A percentile compares a stretch with the other conserved stretches of the same genome.
phyloP scores from a whole-genome alignment of 306 rosid species.

The Vigna angularis region DNA sequence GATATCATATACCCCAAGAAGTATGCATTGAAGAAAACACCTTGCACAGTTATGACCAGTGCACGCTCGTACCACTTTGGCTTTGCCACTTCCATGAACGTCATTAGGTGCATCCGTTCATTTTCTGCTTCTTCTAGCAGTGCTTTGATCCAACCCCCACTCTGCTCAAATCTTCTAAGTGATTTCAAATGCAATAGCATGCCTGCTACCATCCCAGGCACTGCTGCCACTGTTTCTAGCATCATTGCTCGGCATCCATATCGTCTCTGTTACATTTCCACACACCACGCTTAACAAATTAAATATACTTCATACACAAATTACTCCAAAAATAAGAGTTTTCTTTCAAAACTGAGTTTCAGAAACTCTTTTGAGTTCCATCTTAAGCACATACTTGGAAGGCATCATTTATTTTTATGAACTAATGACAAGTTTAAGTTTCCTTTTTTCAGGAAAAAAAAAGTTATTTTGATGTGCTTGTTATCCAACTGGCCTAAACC shows the following conservation, averaged over 20 bases:
- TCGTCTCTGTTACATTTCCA: slow-evolving; percentile 56
- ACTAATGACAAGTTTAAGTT: no score
- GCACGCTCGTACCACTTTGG: slow-evolving; percentile 84
- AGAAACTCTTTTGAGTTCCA: no score
- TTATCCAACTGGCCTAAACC: no score
- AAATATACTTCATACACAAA: not conserved
- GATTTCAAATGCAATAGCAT: slow-evolving; percentile 72
- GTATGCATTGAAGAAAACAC: slow-evolving; percentile 79
- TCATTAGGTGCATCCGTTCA: slow-evolving; percentile 88
- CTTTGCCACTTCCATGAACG: slow-evolving; percentile 77
- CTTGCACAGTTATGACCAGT: slow-evolving; percentile 70
- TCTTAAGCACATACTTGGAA: no score
- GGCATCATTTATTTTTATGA: no score
- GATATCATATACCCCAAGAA: slow-evolving; percentile 69
- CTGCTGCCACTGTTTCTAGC: slow-evolving; percentile 90
- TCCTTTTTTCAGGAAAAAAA: no score
- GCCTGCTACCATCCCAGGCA: slow-evolving; percentile 90
- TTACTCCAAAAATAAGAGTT: no score
- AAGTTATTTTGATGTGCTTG: no score
- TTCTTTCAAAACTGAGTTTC: no score
- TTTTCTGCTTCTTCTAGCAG: slow-evolving; percentile 83
- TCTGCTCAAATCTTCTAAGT: slow-evolving; percentile 70
- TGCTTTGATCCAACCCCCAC: slow-evolving; percentile 84
- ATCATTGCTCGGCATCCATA: slow-evolving; percentile 92
- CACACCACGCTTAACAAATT: not conserved